phyloP scores from a whole-genome alignment of 371 early-diverging fungal genomes.

The Actinomucor elegans region DNA sequence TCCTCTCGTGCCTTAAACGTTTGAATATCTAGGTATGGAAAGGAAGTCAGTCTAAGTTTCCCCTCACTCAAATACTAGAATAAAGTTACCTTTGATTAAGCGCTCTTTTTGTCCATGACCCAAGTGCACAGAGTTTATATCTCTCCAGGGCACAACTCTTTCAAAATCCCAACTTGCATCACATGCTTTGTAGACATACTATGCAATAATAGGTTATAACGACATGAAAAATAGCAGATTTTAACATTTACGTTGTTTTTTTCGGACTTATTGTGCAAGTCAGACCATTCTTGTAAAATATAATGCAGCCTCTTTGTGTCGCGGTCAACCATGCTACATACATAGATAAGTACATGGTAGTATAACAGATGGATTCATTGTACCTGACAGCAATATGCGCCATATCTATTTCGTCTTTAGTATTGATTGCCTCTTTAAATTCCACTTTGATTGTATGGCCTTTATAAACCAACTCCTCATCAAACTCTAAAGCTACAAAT shows the following conservation, averaged over 20 bases:
- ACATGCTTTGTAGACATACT: constrained; percentile 12
- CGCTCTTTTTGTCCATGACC: constrained; percentile 32
- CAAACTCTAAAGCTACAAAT: constrained; percentile 5
- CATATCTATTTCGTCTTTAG: neutral
- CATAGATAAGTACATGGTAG: no score
- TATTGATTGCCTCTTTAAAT: constrained; percentile 2
- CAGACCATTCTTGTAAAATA: constrained; percentile 20
- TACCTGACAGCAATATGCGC: constrained; percentile 4
- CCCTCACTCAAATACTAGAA: neutral
- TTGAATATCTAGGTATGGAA: constrained; percentile 21
- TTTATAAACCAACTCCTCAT: constrained; percentile 23
- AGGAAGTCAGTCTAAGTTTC: no score
- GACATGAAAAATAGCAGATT: neutral
- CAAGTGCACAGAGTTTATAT: constrained; percentile 26
- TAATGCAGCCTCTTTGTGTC: neutral
- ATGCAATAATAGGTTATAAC: neutral
- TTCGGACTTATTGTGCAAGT: constrained; percentile 16
- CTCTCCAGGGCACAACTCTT: constrained; percentile 14
- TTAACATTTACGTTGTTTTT: constrained; percentile 7
- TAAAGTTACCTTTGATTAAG: constrained; percentile 19
- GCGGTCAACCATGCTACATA: neutral
- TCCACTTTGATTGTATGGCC: constrained; percentile 14
- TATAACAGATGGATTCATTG: neutral
- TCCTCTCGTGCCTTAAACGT: constrained; percentile 22
- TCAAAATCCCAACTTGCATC: constrained; percentile 5